A percentile compares a stretch with the other conserved stretches of the same genome.
phyloP scores from a whole-genome alignment of 164 flowering plant species.

The Pachysandra terminalis region DNA sequence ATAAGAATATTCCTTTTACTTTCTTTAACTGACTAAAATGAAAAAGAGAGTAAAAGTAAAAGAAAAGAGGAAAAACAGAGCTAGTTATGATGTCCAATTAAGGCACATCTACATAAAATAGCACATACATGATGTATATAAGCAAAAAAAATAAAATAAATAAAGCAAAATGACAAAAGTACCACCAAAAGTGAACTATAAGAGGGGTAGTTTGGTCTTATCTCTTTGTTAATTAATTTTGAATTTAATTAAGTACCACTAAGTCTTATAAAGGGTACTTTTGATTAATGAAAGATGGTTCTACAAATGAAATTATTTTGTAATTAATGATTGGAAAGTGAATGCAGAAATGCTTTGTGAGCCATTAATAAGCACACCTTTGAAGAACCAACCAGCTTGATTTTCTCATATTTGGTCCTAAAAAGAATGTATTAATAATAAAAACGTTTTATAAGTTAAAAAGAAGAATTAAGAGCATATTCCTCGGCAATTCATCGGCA shows the following conservation, averaged over 20 bases:
- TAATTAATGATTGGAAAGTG: constrained; percentile 4
- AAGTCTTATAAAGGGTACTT: too few relatives aligned
- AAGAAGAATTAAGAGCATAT: constrained; percentile 2
- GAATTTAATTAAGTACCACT: too few relatives aligned
- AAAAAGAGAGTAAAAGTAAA: background rate
- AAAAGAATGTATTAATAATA: background rate
- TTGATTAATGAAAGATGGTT: constrained; percentile 1
- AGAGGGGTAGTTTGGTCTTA: too few relatives aligned
- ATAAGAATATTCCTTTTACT: background rate
- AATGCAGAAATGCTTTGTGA: background rate
- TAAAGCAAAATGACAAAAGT: too few relatives aligned
- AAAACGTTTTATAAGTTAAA: too few relatives aligned
- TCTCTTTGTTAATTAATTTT: too few relatives aligned
- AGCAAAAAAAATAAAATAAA: too few relatives aligned
- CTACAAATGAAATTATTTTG: constrained; percentile 5
- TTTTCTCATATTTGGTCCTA: background rate
- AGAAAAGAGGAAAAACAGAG: background rate
- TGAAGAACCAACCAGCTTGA: background rate
- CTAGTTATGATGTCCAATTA: too few relatives aligned
- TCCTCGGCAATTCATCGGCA: background rate
- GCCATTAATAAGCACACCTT: too few relatives aligned
- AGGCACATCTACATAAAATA: background rate
- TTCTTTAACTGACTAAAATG: too few relatives aligned
- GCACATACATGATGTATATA: too few relatives aligned
- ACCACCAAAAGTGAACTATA: too few relatives aligned